A percentile compares a stretch with the other conserved stretches of the same genome.
Conservation (phyloP, 225 moss, liverwort and hornwort species). For the Anthoceros angustus region DNA sequence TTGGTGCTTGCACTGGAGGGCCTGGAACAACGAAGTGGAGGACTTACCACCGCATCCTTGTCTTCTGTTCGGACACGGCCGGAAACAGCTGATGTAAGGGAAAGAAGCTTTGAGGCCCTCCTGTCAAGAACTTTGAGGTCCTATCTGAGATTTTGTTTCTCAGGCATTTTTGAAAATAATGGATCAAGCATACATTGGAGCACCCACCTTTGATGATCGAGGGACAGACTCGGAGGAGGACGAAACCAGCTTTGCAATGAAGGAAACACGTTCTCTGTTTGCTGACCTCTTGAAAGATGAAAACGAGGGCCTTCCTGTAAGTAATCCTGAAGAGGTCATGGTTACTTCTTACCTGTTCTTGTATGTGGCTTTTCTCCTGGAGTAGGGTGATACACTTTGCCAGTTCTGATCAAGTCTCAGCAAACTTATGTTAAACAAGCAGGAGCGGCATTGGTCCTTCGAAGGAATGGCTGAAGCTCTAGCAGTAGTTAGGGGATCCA, state of each 20-base stretch:
- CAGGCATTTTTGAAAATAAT: conserved; percentile 81
- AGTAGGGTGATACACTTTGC: not conserved
- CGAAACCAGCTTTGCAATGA: conserved; percentile 42
- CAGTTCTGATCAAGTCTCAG: not conserved
- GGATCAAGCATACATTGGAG: conserved; percentile 91
- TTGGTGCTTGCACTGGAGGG: conserved; percentile 76
- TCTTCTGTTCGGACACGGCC: conserved; percentile 48
- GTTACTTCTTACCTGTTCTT: not conserved
- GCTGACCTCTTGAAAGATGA: conserved; percentile 80
- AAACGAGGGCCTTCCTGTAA: conserved; percentile 86
- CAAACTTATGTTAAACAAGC: conserved; percentile 5
- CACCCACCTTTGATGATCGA: conserved; percentile 43
- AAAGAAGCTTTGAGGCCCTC: not conserved
- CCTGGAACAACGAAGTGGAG: conserved; percentile 65
- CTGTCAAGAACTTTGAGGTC: not conserved
- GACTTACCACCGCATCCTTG: conserved; percentile 38
- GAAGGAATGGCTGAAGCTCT: conserved; percentile 83
- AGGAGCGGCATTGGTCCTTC: conserved; percentile 97
- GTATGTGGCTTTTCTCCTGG: not conserved
- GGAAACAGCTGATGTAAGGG: conserved; percentile 51
- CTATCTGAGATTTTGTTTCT: not conserved
- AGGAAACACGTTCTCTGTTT: conserved; percentile 72
- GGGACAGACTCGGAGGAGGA: conserved; percentile 62
- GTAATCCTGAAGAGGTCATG: not conserved
- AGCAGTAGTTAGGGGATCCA: conserved; percentile 46